Percentiles rank a stretch among this genome's conserved stretches.
Conservation (phyloP, 345 rosid species). For the Mercurialis annua region DNA sequence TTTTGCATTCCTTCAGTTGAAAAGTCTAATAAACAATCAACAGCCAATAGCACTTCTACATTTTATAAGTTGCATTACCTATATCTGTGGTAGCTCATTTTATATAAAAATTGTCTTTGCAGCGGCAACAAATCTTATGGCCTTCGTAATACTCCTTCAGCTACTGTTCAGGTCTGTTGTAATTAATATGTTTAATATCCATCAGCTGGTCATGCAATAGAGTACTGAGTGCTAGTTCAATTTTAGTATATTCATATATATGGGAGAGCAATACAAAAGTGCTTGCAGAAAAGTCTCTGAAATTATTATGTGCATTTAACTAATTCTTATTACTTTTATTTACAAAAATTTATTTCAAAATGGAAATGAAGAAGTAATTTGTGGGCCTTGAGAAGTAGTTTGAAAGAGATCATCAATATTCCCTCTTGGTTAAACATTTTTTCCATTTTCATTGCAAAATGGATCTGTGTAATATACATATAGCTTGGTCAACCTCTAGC, state of each 20-base stretch:
- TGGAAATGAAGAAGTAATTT: not conserved
- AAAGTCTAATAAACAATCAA: not conserved
- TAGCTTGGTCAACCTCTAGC: conserved; percentile 1
- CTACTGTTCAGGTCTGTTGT: conserved; percentile 55
- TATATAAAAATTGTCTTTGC: conserved; percentile 20
- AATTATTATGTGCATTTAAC: conserved; percentile 6
- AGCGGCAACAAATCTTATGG: conserved; percentile 83
- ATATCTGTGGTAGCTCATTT: not conserved
- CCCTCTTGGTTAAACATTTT: not conserved
- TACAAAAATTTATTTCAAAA: not conserved
- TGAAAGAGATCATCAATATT: not conserved
- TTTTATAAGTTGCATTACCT: not conserved
- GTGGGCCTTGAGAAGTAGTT: not conserved
- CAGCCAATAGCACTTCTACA: not conserved
- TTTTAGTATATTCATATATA: not conserved
- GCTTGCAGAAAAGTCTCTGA: not conserved
- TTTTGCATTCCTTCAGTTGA: not conserved
- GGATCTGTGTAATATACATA: not conserved
- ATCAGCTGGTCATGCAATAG: conserved; percentile 1
- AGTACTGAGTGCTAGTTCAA: not conserved
- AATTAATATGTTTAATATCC: conserved; percentile 1
- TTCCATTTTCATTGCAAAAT: not conserved
- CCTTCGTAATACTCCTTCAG: conserved; percentile 77
- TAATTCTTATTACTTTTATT: not conserved
- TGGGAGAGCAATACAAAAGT: not conserved